Evolutionary conservation across 345 rosid species (phyloP).

Genomic region (Eucalyptus curtisii): DNA sequence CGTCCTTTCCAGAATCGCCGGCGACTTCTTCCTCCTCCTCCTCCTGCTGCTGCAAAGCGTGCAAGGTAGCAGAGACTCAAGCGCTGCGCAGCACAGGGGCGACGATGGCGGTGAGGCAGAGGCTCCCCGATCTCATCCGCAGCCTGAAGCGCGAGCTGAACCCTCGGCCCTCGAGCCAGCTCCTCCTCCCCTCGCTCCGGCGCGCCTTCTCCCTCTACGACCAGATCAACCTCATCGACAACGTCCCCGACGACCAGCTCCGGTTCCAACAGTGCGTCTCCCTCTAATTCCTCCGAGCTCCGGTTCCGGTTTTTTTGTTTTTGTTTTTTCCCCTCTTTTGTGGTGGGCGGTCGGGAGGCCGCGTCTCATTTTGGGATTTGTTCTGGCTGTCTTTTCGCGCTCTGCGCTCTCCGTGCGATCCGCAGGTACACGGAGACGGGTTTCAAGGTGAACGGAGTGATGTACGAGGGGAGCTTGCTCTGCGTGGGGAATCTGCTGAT

Average conservation of each 20-base stretch:
- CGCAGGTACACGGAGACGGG: slow-evolving; percentile 68
- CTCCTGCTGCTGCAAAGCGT: fast-evolving
- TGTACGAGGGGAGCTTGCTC: slow-evolving; percentile 84
- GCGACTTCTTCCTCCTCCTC: background rate
- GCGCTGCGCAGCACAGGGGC: background rate
- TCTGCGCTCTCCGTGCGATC: background rate
- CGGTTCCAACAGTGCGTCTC: slow-evolving; percentile 54
- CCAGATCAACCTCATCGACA: slow-evolving; percentile 88
- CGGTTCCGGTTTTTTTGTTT: background rate
- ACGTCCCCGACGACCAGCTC: slow-evolving; percentile 85
- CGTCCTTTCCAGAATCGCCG: background rate
- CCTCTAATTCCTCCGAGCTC: background rate
- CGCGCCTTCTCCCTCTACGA: slow-evolving; percentile 91
- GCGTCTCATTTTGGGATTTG: background rate
- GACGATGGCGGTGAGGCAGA: slow-evolving; percentile 42
- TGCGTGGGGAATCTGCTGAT: slow-evolving; percentile 73
- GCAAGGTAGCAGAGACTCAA: background rate
- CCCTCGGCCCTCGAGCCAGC: background rate
- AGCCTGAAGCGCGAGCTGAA: slow-evolving; percentile 20
- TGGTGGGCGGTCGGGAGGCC: background rate
- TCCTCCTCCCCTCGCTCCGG: slow-evolving; percentile 61
- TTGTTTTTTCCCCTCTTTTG: background rate
- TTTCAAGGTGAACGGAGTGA: slow-evolving; percentile 64
- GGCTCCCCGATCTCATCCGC: slow-evolving; percentile 48
- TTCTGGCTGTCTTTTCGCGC: background rate